Percentiles rank a stretch among this genome's conserved stretches.
Conservation (phyloP, 352 stramenopile species). For the Globisporangium canariense region DNA sequence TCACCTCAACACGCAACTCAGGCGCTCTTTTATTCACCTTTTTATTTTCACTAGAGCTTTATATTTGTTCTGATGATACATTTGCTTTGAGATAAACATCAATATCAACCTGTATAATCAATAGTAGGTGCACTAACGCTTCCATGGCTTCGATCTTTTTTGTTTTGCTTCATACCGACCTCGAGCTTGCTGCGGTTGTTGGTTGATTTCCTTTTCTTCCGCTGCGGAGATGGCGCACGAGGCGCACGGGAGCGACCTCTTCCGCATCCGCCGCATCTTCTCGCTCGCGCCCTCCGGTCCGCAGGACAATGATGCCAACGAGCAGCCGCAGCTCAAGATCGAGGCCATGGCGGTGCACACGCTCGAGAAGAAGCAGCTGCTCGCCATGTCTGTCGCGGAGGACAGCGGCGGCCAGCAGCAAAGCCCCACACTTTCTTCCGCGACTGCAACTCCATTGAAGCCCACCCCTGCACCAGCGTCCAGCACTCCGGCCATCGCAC, state of each 20-base stretch:
- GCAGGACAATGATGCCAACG: neutral
- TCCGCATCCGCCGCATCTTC: conserved; percentile 75
- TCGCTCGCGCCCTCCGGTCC: conserved; percentile 10
- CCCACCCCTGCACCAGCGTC: neutral
- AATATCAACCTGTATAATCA: neutral
- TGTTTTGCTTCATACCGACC: too few relatives aligned
- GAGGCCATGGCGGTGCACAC: conserved; percentile 65
- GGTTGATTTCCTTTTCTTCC: neutral
- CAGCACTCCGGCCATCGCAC: conserved; percentile 12
- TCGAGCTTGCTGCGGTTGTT: too few relatives aligned
- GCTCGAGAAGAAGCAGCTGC: conserved; percentile 68
- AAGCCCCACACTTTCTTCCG: neutral
- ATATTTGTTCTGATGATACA: neutral
- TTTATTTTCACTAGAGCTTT: neutral
- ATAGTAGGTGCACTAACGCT: neutral
- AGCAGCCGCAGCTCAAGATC: conserved; percentile 29
- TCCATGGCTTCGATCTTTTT: conserved; percentile 1
- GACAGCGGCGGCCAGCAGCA: neutral
- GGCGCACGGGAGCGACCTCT: conserved; percentile 55
- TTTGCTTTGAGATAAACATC: neutral
- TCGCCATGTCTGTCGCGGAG: conserved; percentile 52
- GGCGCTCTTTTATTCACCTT: too few relatives aligned
- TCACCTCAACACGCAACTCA: conserved; percentile 10
- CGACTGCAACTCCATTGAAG: too few relatives aligned
- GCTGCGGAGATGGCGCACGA: conserved; percentile 6